phyloP scores from a whole-genome alignment of 805 yeast genomes.

The Wickerhamomyces subpelliculosus region DNA sequence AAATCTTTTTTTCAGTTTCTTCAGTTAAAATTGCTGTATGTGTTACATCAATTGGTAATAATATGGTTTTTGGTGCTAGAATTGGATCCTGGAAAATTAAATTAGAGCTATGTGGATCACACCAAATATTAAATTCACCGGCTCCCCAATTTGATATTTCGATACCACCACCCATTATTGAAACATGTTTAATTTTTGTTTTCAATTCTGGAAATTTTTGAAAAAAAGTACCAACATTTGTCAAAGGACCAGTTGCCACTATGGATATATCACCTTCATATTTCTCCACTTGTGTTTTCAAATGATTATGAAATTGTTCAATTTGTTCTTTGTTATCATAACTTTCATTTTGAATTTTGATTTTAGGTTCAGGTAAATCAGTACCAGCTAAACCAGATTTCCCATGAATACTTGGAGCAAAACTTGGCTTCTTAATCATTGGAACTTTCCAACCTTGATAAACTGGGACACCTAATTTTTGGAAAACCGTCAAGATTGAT shows the following conservation, averaged over 20 bases:
- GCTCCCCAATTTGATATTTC: slow-evolving; percentile 28
- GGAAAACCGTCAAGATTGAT: slow-evolving; percentile 56
- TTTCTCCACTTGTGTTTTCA: slow-evolving; percentile 29
- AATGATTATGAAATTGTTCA: not conserved
- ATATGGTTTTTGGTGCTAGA: slow-evolving; percentile 38
- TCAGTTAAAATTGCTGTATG: slow-evolving; percentile 52
- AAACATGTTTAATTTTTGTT: slow-evolving; percentile 41
- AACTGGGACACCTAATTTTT: slow-evolving; percentile 46
- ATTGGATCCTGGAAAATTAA: slow-evolving; percentile 41
- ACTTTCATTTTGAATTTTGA: slow-evolving; percentile 23
- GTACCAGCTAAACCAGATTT: slow-evolving; percentile 75
- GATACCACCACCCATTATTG: slow-evolving; percentile 74
- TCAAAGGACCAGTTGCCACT: slow-evolving; percentile 73
- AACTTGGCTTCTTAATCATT: slow-evolving; percentile 37
- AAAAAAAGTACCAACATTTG: slow-evolving; percentile 59
- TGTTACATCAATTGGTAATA: slow-evolving; percentile 66
- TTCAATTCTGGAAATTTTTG: slow-evolving; percentile 46
- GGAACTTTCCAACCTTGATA: slow-evolving; percentile 62
- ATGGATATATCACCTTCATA: slow-evolving; percentile 46
- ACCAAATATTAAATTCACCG: slow-evolving; percentile 71
- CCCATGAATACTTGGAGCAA: slow-evolving; percentile 69
- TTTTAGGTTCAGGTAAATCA: slow-evolving; percentile 44
- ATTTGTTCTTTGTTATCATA: slow-evolving; percentile 27
- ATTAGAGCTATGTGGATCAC: slow-evolving; percentile 73
- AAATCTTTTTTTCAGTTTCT: slow-evolving; percentile 31